These are phyloP conservation scores for Salix caprea DNA, from an alignment of 345 rosid species.

Conservation along the genomic window DNA sequence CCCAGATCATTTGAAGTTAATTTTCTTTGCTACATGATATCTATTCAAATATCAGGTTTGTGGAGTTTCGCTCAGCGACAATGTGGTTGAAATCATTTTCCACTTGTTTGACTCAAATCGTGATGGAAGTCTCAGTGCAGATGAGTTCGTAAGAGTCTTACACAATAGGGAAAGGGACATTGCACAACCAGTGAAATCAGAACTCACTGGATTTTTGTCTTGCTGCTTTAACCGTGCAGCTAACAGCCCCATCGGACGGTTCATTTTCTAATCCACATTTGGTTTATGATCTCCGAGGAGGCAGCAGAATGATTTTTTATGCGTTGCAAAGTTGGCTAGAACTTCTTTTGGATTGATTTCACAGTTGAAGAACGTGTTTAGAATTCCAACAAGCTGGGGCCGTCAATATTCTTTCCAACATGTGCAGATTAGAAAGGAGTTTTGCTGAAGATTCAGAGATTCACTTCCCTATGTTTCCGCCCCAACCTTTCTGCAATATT, in stretches of 20 bases:
- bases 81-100: constrained; percentile 67
- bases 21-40: background rate
- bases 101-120: constrained; percentile 65
- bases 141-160: constrained; percentile 66
- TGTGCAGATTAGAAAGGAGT: background rate
- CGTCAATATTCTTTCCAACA: background rate
- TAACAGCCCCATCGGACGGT: constrained; percentile 22
- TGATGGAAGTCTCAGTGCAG: constrained; percentile 65
- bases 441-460: background rate
- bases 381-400: background rate
- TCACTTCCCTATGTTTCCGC: background rate
- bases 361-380: background rate
- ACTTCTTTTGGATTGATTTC: background rate
- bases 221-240: constrained; percentile 43
- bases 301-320: background rate
- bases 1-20: background rate
- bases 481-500: background rate
- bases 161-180: constrained; percentile 63
- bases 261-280: constrained; percentile 16
- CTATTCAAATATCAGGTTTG: constrained; percentile 51
- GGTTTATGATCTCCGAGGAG: background rate
- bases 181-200: constrained; percentile 51
- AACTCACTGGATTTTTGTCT: constrained; percentile 41
- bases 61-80: constrained; percentile 53
- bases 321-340: background rate